Evolutionary conservation across 1,139 yeast genomes (phyloP), one percentile per base, ranked within the genome.

Genomic region (Pichia sp.): DNA sequence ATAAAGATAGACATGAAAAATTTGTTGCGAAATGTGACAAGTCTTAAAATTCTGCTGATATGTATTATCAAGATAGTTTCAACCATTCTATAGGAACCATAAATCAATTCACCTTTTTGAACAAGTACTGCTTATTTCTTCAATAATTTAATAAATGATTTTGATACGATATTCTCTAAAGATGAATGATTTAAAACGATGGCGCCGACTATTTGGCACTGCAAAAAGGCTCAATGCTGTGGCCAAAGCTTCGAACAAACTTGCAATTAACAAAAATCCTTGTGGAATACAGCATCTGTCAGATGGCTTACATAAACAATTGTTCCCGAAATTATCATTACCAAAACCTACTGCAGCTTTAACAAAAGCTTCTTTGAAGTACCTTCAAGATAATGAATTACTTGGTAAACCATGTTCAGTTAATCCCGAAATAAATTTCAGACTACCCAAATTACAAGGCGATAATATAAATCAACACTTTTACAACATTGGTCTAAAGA

Each of bases 391-490:
- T 25, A 85, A 88, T 61, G 81, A 77, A 1, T 69, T 94, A n/a
- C 68, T 86, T 31, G 95, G 95, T 3, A 90, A 87, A 63, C 78
- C 78, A 54, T 88, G 97, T 1, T 75, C 76, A n/a, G 66, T 79
- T 6, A 66, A 75, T 1, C 75, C 74, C 2, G 89, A 95, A 0
- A 78, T 89, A 4, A 62, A 70, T 25, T 76, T 92, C 44, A 66
- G 74, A 2, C 58, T 89, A 34, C 98, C 99, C 0, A 64, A 67
- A 28, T 63, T 92, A 31, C 79, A 81, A 44, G 98, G 97, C 0
- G 58, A 65, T 1, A 67, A 80, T 5, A 66, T 94, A 10, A 95
- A 86, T 61, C 96, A 88, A 61, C 98, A 94, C 68, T 94, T 94
- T 63, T 74, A 80, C 58, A 74, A 75, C 53, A 66, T 94, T 3